phyloP scores from a whole-genome alignment of 495 filamentous ascomycete genomes.

The Daldinia concentrica region DNA sequence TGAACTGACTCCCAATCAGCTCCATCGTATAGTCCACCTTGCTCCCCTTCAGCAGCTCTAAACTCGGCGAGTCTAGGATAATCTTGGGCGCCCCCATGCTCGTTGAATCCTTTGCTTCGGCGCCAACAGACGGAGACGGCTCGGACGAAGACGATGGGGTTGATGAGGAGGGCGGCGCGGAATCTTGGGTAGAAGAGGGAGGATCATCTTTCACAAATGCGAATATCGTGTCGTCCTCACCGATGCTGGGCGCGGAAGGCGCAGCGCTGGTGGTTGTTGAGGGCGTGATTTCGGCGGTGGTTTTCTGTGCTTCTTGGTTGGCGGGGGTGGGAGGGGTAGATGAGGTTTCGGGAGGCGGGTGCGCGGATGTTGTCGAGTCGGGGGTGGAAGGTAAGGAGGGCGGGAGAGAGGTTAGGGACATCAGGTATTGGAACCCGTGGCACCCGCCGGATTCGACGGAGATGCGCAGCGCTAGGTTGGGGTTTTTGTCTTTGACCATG shows the following conservation, averaged over 20 bases:
- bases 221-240: slow-evolving; percentile 82
- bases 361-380: background rate
- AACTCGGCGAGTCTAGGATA: slow-evolving; percentile 85
- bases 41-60: slow-evolving; percentile 90
- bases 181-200: background rate
- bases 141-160: background rate
- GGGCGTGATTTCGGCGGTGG: slow-evolving; percentile 41
- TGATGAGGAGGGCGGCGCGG: background rate
- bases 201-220: slow-evolving; percentile 40
- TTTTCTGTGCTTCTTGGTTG: slow-evolving; percentile 42
- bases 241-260: slow-evolving; percentile 38
- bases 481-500: slow-evolving; percentile 77
- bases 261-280: slow-evolving; percentile 39
- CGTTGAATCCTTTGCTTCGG: background rate
- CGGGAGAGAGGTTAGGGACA: slow-evolving; percentile 77
- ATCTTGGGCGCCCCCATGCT: slow-evolving; percentile 69
- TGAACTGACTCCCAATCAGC: slow-evolving; percentile 97
- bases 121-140: background rate
- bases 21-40: slow-evolving; percentile 96
- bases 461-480: slow-evolving; percentile 84
- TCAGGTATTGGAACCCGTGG: slow-evolving; percentile 97
- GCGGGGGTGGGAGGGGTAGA: background rate
- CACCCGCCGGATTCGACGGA: slow-evolving; percentile 92
- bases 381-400: slow-evolving; percentile 12
- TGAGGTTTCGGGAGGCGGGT: slow-evolving; percentile 25